Evolutionary conservation across 2,329 filamentous ascomycete genomes (phyloP).

Genomic region (Aspergillus costaricaensis): DNA sequence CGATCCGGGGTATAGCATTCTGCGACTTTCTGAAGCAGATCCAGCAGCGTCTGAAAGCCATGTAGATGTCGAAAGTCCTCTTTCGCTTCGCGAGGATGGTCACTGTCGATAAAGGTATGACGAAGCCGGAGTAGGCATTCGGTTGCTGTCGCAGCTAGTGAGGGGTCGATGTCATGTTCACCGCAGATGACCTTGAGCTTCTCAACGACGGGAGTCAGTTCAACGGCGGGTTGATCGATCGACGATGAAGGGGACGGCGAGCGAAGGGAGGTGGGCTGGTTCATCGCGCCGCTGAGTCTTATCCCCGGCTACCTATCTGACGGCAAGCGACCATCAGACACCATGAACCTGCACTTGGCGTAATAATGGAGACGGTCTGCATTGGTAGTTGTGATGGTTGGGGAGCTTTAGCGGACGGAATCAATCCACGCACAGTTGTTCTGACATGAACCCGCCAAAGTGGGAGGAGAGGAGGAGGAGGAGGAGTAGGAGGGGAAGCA

Average conservation of each 20-base stretch:
- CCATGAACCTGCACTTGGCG: slow-evolving; percentile 35
- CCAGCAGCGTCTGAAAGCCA: slow-evolving; percentile 75
- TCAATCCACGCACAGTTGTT: slow-evolving; percentile 10
- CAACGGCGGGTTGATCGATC: slow-evolving; percentile 38
- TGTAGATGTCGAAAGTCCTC: slow-evolving; percentile 80
- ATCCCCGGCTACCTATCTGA: slow-evolving; percentile 36
- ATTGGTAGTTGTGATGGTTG: slow-evolving; percentile 32
- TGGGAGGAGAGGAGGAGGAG: not conserved
- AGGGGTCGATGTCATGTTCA: slow-evolving; percentile 30
- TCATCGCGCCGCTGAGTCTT: slow-evolving; percentile 36
- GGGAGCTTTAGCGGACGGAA: slow-evolving; percentile 17
- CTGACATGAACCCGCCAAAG: slow-evolving; percentile 15
- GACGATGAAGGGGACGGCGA: slow-evolving; percentile 34
- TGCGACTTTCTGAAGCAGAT: slow-evolving; percentile 68
- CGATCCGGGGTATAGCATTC: slow-evolving; percentile 70
- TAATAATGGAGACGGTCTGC: slow-evolving; percentile 35
- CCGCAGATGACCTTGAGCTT: slow-evolving; percentile 37
- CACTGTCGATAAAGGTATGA: slow-evolving; percentile 61
- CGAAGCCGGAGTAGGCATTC: slow-evolving; percentile 66
- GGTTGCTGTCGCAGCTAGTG: slow-evolving; percentile 48
- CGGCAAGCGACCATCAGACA: slow-evolving; percentile 37
- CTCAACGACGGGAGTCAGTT: slow-evolving; percentile 42
- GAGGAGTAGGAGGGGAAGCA: slow-evolving; percentile 15
- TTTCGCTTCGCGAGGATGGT: slow-evolving; percentile 57
- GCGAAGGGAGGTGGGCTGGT: slow-evolving; percentile 31